Percentiles rank a stretch among this genome's conserved stretches.
phyloP scores from a whole-genome alignment of 2,329 filamentous ascomycete genomes.

The Calonectria pseudoreteaudii region DNA sequence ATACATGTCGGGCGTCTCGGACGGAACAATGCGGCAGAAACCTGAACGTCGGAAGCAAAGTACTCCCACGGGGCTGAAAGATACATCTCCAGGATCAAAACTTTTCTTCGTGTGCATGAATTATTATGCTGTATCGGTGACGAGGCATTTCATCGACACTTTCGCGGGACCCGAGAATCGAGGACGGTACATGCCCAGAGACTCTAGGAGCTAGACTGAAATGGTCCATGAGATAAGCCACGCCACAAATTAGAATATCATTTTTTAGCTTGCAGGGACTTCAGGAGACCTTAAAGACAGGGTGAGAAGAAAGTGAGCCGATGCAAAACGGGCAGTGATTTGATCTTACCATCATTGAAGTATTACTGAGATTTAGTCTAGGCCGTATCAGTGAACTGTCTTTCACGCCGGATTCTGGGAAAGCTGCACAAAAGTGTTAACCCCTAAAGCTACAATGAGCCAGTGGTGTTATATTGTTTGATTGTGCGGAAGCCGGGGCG shows the following conservation, averaged over 20 bases:
- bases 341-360: too few species aligned
- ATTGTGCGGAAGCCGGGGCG: too few species aligned
- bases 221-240: background rate
- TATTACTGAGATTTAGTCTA: background rate
- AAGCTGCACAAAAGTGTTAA: background rate
- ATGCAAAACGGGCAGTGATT: background rate
- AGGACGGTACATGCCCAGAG: background rate
- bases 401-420: background rate
- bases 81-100: background rate
- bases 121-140: background rate
- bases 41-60: too few species aligned
- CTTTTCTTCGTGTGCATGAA: background rate
- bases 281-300: background rate
- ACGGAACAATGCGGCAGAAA: background rate
- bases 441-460: background rate
- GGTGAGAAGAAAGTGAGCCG: background rate
- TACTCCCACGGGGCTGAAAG: background rate
- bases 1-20: background rate
- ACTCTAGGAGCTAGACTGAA: background rate
- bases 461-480: background rate
- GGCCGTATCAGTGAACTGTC: background rate
- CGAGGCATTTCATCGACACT: background rate
- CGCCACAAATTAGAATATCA: background rate
- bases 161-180: background rate
- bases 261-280: accelerated